Evolutionary conservation across 768 basidiomycete species (phyloP).

Genomic region (Termitomyces titanicus): DNA sequence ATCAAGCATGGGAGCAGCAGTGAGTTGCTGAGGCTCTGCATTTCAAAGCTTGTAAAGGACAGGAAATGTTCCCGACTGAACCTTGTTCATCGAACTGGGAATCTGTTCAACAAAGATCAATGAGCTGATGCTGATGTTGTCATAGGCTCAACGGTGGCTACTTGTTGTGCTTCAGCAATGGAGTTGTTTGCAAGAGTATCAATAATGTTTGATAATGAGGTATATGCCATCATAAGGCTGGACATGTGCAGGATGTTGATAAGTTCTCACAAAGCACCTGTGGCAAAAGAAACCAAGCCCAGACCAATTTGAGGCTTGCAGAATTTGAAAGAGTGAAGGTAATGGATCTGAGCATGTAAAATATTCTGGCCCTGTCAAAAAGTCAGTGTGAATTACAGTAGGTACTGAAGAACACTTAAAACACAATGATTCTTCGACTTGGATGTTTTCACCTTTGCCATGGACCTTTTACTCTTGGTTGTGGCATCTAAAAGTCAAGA

Average conservation of each 20-base stretch:
- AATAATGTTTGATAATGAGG: background rate
- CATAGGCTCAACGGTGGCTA: too few species aligned
- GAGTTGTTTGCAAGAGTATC: too few species aligned
- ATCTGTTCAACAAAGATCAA: constrained; percentile 22
- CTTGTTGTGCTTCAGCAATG: too few species aligned
- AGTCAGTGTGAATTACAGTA: background rate
- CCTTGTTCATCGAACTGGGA: too few species aligned
- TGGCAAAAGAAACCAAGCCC: background rate
- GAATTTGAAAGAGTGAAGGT: background rate
- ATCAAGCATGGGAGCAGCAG: background rate
- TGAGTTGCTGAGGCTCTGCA: too few species aligned
- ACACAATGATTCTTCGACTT: background rate
- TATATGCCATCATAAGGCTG: background rate
- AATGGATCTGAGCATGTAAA: background rate
- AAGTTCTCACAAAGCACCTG: background rate
- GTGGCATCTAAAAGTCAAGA: background rate
- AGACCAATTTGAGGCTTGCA: too few species aligned
- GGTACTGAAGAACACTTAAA: background rate
- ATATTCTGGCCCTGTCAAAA: background rate
- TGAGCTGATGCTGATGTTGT: background rate
- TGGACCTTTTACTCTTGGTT: background rate
- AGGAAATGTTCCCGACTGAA: too few species aligned
- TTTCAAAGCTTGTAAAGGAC: too few species aligned
- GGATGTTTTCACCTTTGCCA: background rate
- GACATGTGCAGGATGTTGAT: background rate